Percentiles rank a stretch among this genome's conserved stretches.
These are phyloP conservation scores for Candida peoriensis DNA, from an alignment of 805 yeast species.

Conservation along the genomic window DNA sequence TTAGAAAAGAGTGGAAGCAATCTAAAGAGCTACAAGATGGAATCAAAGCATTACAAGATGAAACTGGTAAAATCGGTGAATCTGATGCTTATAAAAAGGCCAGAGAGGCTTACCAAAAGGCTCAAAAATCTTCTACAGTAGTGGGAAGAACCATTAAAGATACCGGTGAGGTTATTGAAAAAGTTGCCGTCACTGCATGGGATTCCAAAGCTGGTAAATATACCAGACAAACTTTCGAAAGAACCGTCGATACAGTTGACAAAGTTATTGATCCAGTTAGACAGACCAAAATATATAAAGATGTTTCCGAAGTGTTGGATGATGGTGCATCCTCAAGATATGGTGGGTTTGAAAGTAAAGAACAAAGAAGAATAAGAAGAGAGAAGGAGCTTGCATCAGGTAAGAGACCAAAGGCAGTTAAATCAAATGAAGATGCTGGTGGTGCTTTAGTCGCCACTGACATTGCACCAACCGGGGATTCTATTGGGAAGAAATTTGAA, in stretches of 20 bases:
- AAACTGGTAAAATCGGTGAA: conserved; percentile 90
- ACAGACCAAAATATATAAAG: conserved; percentile 83
- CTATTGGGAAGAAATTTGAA: conserved; percentile 59
- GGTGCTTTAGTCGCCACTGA: conserved; percentile 78
- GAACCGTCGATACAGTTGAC: conserved; percentile 81
- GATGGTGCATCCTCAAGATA: conserved; percentile 86
- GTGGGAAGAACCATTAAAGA: conserved; percentile 70
- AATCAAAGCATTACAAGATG: conserved; percentile 92
- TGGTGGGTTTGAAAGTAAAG: conserved; percentile 89
- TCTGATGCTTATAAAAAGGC: conserved; percentile 92
- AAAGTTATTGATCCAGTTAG: conserved; percentile 90
- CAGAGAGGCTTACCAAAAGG: conserved; percentile 83
- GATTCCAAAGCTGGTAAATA: conserved; percentile 88
- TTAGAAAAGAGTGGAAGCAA: conserved; percentile 86
- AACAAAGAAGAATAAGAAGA: conserved; percentile 70
- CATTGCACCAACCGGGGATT: conserved; percentile 67
- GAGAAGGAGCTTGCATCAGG: conserved; percentile 57
- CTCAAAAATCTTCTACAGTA: conserved; percentile 68
- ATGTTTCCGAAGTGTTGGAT: conserved; percentile 80
- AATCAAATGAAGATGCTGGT: conserved; percentile 79
- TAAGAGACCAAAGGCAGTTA: conserved; percentile 59
- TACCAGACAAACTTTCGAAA: conserved; percentile 79
- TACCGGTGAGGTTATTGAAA: conserved; percentile 93
- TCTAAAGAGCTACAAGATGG: conserved; percentile 85
- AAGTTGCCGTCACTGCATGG: conserved; percentile 90